phyloP scores from a whole-genome alignment of 2,329 filamentous ascomycete genomes.

The Stachybotrys elegans region DNA sequence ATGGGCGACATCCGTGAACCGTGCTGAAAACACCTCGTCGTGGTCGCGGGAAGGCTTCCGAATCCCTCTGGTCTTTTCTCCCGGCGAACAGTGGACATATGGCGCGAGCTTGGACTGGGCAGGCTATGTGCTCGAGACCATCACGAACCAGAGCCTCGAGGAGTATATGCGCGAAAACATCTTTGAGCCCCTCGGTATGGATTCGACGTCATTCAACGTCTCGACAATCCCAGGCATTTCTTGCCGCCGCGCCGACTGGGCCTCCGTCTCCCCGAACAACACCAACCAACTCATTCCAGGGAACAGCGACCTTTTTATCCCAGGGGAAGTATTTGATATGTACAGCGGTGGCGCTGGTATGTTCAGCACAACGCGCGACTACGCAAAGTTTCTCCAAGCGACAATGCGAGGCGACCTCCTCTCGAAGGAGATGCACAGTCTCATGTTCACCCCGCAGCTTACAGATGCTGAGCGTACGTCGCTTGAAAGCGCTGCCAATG shows the following conservation, averaged over 20 bases:
- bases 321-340: slow-evolving; percentile 16
- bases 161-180: slow-evolving; percentile 18
- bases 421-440: slow-evolving; percentile 12
- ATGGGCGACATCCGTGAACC: slow-evolving; percentile 25
- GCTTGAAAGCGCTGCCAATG: not conserved
- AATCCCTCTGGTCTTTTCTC: slow-evolving; percentile 29
- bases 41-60: slow-evolving; percentile 23
- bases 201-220: slow-evolving; percentile 17
- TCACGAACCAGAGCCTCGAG: slow-evolving; percentile 22
- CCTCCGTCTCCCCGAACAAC: slow-evolving; percentile 2
- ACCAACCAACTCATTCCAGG: slow-evolving; percentile 5
- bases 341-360: slow-evolving; percentile 30
- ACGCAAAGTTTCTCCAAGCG: slow-evolving; percentile 20
- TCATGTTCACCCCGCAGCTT: slow-evolving; percentile 27
- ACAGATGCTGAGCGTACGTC: not conserved
- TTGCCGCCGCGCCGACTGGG: slow-evolving; percentile 4
- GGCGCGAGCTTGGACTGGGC: slow-evolving; percentile 34
- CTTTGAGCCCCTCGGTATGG: slow-evolving; percentile 19
- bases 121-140: slow-evolving; percentile 28
- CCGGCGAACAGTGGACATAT: slow-evolving; percentile 37
- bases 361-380: slow-evolving; percentile 25
- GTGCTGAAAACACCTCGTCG: slow-evolving; percentile 15
- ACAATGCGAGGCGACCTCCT: slow-evolving; percentile 17
- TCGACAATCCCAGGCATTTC: slow-evolving; percentile 5
- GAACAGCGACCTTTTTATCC: not conserved